Evolutionary conservation across 805 yeast species (phyloP).

Genomic region (Metschnikowia sp.): DNA sequence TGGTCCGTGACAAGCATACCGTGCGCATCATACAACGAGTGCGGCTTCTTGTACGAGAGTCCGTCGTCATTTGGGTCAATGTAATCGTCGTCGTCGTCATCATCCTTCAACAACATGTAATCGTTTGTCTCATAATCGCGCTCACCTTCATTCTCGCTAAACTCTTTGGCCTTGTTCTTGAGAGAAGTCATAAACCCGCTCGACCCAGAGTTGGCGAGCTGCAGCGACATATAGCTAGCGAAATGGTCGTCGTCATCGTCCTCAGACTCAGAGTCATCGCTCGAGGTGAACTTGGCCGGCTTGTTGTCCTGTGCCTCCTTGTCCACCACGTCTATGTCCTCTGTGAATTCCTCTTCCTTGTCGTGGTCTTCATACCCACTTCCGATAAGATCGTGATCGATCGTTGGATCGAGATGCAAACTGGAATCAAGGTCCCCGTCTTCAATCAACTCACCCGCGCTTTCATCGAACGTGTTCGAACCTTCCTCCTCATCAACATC

Average conservation of each 20-base stretch:
- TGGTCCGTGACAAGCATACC: conserved; percentile 18
- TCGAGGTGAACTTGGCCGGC: conserved; percentile 14
- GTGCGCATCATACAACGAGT: conserved; percentile 55
- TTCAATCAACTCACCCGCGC: conserved; percentile 37
- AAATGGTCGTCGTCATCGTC: conserved; percentile 53
- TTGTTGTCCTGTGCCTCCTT: conserved; percentile 13
- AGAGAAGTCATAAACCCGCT: conserved; percentile 36
- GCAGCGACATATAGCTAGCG: conserved; percentile 73
- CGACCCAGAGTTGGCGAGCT: conserved; percentile 53
- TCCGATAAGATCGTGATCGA: conserved; percentile 29
- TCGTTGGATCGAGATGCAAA: conserved; percentile 28
- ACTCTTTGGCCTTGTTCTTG: conserved; percentile 39
- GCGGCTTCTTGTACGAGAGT: conserved; percentile 61
- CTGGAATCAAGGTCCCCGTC: conserved; percentile 29
- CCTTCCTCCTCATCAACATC: conserved; percentile 39
- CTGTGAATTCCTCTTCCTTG: conserved; percentile 19
- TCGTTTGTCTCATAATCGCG: conserved; percentile 5
- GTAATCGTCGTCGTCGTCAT: conserved; percentile 56
- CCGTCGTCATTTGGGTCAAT: conserved; percentile 83
- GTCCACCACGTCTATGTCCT: conserved; percentile 12
- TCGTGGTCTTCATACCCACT: conserved; percentile 26
- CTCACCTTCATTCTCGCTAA: conserved; percentile 13
- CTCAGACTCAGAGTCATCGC: conserved; percentile 31
- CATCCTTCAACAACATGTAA: conserved; percentile 22
- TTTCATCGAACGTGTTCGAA: conserved; percentile 27